These are phyloP conservation scores for Trypanosoma platydactyli DNA, from an alignment of 208 protist genomes.

Conservation along the genomic window DNA sequence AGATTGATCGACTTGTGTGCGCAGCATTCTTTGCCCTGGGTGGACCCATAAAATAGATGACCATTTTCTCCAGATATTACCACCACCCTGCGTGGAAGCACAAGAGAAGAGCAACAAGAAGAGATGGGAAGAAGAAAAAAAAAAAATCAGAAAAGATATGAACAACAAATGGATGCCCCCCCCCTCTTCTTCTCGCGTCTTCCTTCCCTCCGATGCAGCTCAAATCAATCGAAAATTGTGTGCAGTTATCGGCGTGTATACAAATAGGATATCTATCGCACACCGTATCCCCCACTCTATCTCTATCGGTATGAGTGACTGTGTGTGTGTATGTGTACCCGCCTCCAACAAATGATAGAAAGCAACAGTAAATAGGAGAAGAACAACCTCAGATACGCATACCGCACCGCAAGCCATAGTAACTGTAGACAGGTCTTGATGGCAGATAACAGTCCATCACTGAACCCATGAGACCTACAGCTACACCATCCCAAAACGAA, in stretches of 20 bases:
- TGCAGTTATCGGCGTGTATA: too few species aligned
- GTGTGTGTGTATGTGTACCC: too few species aligned
- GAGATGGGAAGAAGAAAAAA: slow-evolving; percentile 16
- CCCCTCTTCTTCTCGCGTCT: too few species aligned
- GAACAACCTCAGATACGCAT: slow-evolving; percentile 34
- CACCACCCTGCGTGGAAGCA: background rate
- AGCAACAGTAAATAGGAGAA: too few species aligned
- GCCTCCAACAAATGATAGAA: too few species aligned
- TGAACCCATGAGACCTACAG: slow-evolving; percentile 75
- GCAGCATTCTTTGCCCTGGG: slow-evolving; percentile 20
- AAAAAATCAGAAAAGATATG: slow-evolving; percentile 13
- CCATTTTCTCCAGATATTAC: slow-evolving; percentile 11
- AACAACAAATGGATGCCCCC: too few species aligned
- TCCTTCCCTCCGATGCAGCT: too few species aligned
- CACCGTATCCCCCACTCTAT: too few species aligned
- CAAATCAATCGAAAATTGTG: too few species aligned
- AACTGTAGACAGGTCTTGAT: slow-evolving; percentile 57
- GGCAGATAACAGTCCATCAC: slow-evolving; percentile 86
- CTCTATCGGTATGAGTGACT: too few species aligned
- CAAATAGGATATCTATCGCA: too few species aligned
- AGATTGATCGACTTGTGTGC: slow-evolving; percentile 19
- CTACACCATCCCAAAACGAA: slow-evolving; percentile 77
- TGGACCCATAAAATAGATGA: slow-evolving; percentile 27
- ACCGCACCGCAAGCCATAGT: slow-evolving; percentile 74
- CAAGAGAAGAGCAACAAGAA: too few species aligned